phyloP scores from a whole-genome alignment of 2,329 filamentous ascomycete species.

The Cytospora piceicola region DNA sequence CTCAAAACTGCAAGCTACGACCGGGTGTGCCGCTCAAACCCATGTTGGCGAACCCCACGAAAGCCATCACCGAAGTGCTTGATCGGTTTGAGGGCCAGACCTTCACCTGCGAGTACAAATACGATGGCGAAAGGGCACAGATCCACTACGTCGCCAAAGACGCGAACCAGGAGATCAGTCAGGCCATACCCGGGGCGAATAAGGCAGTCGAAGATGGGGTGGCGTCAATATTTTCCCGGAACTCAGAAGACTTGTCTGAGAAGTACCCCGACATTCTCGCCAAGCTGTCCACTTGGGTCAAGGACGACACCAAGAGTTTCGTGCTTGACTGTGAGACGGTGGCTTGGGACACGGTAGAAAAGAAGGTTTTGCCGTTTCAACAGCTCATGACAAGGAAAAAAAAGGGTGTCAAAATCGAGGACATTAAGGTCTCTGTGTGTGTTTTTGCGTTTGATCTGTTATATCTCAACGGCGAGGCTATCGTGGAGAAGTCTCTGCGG shows the following conservation, averaged over 20 bases:
- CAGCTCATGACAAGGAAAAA: conserved; percentile 97
- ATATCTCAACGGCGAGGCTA: conserved; percentile 87
- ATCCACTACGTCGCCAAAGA: conserved; percentile 95
- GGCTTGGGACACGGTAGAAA: conserved; percentile 91
- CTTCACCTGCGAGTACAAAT: conserved; percentile 99
- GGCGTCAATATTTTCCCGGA: conserved; percentile 93
- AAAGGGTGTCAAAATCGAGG: conserved; percentile 94
- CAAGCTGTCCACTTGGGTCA: conserved; percentile 88
- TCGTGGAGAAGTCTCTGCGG: conserved; percentile 85
- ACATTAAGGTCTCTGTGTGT: conserved; percentile 95
- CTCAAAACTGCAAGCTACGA: conserved; percentile 85
- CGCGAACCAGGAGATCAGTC: conserved; percentile 68
- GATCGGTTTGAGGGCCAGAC: conserved; percentile 94
- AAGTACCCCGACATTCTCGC: conserved; percentile 96
- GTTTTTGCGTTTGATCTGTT: conserved; percentile 96
- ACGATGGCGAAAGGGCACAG: conserved; percentile 96
- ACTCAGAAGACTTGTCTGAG: conserved; percentile 94
- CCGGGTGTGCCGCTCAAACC: conserved; percentile 95
- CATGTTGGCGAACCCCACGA: conserved; percentile 98
- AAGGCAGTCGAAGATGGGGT: conserved; percentile 74
- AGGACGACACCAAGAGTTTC: conserved; percentile 87
- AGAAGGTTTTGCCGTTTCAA: conserved; percentile 96
- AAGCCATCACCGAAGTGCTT: conserved; percentile 95
- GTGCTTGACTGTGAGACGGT: conserved; percentile 99
- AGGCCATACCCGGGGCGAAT: conserved; percentile 61